Evolutionary conservation across 2,329 filamentous ascomycete species (phyloP).

Genomic region (Periconia sp.): DNA sequence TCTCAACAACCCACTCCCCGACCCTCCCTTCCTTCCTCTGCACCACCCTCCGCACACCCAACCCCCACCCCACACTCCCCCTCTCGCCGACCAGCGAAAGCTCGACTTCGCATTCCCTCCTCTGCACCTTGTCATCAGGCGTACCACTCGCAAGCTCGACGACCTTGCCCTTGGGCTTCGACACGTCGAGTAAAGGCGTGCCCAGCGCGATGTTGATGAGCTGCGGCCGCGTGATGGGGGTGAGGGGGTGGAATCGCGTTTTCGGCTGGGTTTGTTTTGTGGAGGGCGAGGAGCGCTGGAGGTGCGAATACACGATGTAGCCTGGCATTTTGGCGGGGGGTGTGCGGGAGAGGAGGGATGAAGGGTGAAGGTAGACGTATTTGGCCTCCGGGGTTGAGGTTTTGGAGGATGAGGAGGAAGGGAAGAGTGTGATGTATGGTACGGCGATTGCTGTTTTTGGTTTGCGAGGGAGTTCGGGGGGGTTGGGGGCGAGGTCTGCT

Average conservation of each 20-base stretch:
- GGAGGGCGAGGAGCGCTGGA: conserved; percentile 68
- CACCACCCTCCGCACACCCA: conserved; percentile 81
- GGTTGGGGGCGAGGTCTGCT: conserved; percentile 77
- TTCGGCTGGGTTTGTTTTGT: conserved; percentile 49
- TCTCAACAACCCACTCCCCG: conserved; percentile 72
- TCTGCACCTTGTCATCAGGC: conserved; percentile 36
- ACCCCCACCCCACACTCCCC: conserved; percentile 72
- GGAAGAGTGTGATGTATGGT: conserved; percentile 83
- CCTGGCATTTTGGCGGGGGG: conserved; percentile 63
- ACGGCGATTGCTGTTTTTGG: conserved; percentile 88
- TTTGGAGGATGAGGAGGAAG: conserved; percentile 50
- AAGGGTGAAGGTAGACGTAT: conserved; percentile 84
- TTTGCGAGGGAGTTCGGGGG: conserved; percentile 57
- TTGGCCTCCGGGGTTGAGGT: conserved; percentile 50
- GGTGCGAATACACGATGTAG: conserved; percentile 83
- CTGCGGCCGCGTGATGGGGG: conserved; percentile 73
- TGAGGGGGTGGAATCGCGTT: conserved; percentile 86
- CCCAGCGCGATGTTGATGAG: conserved; percentile 78
- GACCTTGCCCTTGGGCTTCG: conserved; percentile 89
- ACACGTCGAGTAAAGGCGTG: conserved; percentile 80
- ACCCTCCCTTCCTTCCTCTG: conserved; percentile 72
- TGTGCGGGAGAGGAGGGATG: conserved; percentile 72
- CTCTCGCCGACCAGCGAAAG: conserved; percentile 73
- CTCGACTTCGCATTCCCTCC: conserved; percentile 80
- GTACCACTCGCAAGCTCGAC: conserved; percentile 43